phyloP scores from a whole-genome alignment of 192 early-diverging fungal genomes.

The Coemansia sp. region DNA sequence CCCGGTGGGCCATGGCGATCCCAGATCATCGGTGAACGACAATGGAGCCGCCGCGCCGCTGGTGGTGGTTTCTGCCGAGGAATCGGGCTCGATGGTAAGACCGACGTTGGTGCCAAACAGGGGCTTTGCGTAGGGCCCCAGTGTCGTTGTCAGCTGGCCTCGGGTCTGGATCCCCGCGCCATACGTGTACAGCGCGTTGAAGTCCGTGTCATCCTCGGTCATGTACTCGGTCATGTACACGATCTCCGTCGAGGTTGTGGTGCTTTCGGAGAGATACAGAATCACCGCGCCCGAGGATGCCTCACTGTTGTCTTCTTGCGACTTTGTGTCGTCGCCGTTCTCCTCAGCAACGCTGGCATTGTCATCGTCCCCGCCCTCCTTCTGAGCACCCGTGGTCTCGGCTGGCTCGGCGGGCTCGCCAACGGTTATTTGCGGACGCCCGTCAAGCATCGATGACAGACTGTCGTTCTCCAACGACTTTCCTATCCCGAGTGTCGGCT shows the following conservation, averaged over 20 bases:
- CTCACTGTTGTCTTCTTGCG: neutral
- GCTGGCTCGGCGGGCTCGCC: conserved; percentile 17
- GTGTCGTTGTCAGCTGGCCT: conserved; percentile 25
- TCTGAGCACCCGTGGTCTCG: neutral
- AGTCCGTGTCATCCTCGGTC: conserved; percentile 34
- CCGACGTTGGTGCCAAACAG: conserved; percentile 45
- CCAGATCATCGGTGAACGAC: conserved; percentile 26
- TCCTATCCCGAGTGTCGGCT: conserved; percentile 22
- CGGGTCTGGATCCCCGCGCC: conserved; percentile 38
- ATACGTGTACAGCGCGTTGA: conserved; percentile 35
- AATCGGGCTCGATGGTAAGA: conserved; percentile 28
- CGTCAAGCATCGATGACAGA: conserved; percentile 25
- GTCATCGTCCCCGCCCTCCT: neutral
- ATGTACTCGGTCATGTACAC: conserved; percentile 36
- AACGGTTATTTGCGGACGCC: conserved; percentile 28
- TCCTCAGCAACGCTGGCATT: conserved; percentile 7
- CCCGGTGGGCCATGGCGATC: neutral
- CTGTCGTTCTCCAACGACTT: conserved; percentile 19
- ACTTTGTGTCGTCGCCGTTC: conserved; percentile 1
- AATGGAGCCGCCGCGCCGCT: neutral
- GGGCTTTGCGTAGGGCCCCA: conserved; percentile 37
- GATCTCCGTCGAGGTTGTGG: conserved; percentile 31
- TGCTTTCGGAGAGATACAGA: conserved; percentile 46
- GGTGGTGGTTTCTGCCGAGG: conserved; percentile 8
- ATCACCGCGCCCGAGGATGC: conserved; percentile 19